Conservation (phyloP, 768 basidiomycete genomes). For the Suillus sp. region DNA sequence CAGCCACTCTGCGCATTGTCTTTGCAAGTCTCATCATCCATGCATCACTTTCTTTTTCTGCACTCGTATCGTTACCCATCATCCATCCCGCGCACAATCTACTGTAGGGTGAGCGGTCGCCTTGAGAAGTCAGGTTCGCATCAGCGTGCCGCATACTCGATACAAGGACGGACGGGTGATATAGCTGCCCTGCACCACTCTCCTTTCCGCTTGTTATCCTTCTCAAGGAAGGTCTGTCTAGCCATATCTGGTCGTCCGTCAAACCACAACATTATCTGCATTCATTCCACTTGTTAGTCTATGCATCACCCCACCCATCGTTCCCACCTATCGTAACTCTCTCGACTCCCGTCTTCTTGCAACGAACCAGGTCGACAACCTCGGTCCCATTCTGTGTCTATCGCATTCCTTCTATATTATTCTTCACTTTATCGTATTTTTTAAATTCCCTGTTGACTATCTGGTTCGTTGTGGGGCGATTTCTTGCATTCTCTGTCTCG, state of each 20-base stretch:
- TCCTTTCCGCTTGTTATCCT: slow-evolving; percentile 15
- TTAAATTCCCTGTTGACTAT: slow-evolving; percentile 39
- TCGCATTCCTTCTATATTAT: slow-evolving; percentile 75
- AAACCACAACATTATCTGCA: slow-evolving; percentile 41
- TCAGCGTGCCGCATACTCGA: slow-evolving; percentile 26
- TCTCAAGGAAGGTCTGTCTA: slow-evolving; percentile 19
- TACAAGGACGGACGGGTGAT: slow-evolving; percentile 12
- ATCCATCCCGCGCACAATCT: slow-evolving; percentile 51
- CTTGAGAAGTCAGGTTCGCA: slow-evolving; percentile 10
- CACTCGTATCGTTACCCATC: slow-evolving; percentile 53
- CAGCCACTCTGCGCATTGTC: slow-evolving; percentile 63
- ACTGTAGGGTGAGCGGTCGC: slow-evolving; percentile 25
- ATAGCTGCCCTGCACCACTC: slow-evolving; percentile 6
- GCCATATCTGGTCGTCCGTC: slow-evolving; percentile 23
- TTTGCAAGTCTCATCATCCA: slow-evolving; percentile 65
- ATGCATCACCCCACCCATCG: slow-evolving; percentile 57
- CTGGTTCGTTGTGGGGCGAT: slow-evolving; percentile 37
- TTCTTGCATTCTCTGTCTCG: slow-evolving; percentile 28
- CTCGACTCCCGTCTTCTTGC: slow-evolving; percentile 43
- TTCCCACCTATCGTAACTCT: slow-evolving; percentile 48
- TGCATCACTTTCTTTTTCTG: slow-evolving; percentile 62
- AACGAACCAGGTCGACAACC: slow-evolving; percentile 57
- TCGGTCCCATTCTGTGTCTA: slow-evolving; percentile 40
- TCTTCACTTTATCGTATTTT: slow-evolving; percentile 77
- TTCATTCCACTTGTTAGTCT: slow-evolving; percentile 49